These are phyloP conservation scores for Penicillium robsamsonii DNA, from an alignment of 495 filamentous ascomycete genomes.

Conservation along the genomic window DNA sequence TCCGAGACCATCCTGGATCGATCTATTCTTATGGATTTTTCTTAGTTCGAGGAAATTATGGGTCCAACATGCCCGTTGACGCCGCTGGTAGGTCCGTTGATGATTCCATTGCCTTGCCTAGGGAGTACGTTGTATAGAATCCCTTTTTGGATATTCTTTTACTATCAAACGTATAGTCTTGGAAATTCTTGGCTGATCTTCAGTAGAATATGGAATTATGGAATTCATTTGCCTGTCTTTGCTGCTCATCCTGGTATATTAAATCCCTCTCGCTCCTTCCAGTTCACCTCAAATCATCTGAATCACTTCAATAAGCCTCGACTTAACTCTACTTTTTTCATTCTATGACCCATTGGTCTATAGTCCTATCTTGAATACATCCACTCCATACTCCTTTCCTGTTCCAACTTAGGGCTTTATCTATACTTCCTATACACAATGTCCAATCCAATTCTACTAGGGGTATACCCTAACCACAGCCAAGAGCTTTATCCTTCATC, in stretches of 20 bases:
- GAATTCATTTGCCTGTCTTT: slow-evolving; percentile 5
- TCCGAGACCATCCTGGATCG: slow-evolving; percentile 17
- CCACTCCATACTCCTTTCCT: neutral
- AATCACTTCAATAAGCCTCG: neutral
- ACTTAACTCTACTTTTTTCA: neutral
- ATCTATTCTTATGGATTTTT: slow-evolving; percentile 19
- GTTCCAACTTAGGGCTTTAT: neutral
- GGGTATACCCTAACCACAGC: slow-evolving; percentile 12
- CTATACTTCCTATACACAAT: slow-evolving; percentile 10
- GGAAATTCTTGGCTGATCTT: slow-evolving; percentile 22
- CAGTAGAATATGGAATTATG: neutral
- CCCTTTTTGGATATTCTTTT: neutral
- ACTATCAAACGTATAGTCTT: slow-evolving; percentile 15
- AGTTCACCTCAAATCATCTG: neutral
- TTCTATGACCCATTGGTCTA: slow-evolving; percentile 5
- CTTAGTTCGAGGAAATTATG: slow-evolving; percentile 15
- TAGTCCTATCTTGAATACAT: neutral
- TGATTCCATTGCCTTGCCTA: slow-evolving; percentile 2
- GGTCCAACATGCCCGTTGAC: slow-evolving; percentile 15
- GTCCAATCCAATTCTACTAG: slow-evolving; percentile 20
- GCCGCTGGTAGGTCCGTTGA: slow-evolving; percentile 23
- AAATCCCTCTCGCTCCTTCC: slow-evolving; percentile 6
- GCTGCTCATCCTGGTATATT: slow-evolving; percentile 6
- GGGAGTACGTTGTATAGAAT: neutral
- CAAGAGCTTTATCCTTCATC: slow-evolving; percentile 15